Conservation (phyloP, 345 rosid genomes). For the Isatis tinctoria region DNA sequence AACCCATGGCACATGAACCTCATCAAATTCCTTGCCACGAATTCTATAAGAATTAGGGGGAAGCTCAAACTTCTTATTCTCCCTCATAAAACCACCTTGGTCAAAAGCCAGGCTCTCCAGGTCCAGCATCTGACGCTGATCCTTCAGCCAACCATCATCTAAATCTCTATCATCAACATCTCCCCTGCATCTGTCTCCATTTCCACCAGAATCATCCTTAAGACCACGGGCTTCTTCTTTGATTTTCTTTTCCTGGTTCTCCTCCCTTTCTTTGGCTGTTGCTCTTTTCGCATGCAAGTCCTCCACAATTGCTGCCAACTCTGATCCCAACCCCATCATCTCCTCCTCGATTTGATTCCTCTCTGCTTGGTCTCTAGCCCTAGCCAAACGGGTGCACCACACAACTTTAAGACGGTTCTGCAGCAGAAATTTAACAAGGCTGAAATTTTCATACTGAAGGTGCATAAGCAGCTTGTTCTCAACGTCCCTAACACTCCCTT, state of each 20-base stretch:
- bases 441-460: constrained; percentile 59
- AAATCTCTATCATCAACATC: constrained; percentile 53
- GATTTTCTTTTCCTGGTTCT: constrained; percentile 71
- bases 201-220: constrained; percentile 63
- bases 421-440: constrained; percentile 58
- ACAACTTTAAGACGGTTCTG: constrained; percentile 70
- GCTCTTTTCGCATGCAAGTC: constrained; percentile 90
- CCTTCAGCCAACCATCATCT: constrained; percentile 67
- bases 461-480: constrained; percentile 59
- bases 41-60: constrained; percentile 55
- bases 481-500: constrained; percentile 73
- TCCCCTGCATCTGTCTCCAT: constrained; percentile 46
- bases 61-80: constrained; percentile 69
- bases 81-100: constrained; percentile 75
- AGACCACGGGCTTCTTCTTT: constrained; percentile 82
- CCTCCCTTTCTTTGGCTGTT: constrained; percentile 87
- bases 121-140: constrained; percentile 76
- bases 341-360: constrained; percentile 70
- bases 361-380: constrained; percentile 77
- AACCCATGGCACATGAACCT: constrained; percentile 83
- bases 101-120: constrained; percentile 70
- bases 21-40: constrained; percentile 62
- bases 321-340: constrained; percentile 62
- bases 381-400: constrained; percentile 89
- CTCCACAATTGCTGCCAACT: constrained; percentile 62